These are phyloP conservation scores for Aureobasidium sp. DNA, from an alignment of 2,329 filamentous ascomycete genomes.

Conservation along the genomic window DNA sequence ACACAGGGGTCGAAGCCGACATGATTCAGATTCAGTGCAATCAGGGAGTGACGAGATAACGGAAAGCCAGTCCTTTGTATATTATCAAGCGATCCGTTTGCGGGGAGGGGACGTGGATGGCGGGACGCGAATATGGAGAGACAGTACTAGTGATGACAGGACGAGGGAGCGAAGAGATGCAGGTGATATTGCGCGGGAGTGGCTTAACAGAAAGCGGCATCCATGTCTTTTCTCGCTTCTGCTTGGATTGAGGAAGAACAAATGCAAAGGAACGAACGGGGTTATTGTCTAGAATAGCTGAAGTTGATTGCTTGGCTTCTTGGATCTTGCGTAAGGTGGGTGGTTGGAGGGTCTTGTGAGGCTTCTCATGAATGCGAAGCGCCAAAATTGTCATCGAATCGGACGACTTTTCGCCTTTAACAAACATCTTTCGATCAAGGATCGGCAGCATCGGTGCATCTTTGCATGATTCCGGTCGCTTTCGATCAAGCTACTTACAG, in stretches of 20 bases:
- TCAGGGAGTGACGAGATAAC: background rate
- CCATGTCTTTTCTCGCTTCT: background rate
- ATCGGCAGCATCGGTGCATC: background rate
- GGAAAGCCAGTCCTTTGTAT: background rate
- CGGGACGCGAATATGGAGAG: background rate
- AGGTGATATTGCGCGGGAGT: constrained; percentile 12
- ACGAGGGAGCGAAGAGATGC: background rate
- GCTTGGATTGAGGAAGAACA: background rate
- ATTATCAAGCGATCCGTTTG: background rate
- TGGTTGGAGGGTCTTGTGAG: constrained; percentile 7
- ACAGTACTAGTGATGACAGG: background rate
- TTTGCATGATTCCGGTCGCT: background rate
- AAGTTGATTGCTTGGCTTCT: background rate
- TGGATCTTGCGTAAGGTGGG: background rate
- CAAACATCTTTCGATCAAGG: background rate
- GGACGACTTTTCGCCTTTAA: background rate
- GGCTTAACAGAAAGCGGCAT: background rate
- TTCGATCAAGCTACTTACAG: background rate
- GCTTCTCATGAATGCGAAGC: background rate
- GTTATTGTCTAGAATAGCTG: background rate
- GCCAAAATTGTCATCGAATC: constrained; percentile 1
- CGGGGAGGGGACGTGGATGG: background rate
- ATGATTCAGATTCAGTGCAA: constrained; percentile 10
- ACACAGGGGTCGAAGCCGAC: constrained; percentile 7
- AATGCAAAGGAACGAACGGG: background rate